A percentile compares a stretch with the other conserved stretches of the same genome.
These are phyloP conservation scores for Carex sylvatica DNA, from an alignment of 202 grass and related monocot genomes.

Conservation along the genomic window DNA sequence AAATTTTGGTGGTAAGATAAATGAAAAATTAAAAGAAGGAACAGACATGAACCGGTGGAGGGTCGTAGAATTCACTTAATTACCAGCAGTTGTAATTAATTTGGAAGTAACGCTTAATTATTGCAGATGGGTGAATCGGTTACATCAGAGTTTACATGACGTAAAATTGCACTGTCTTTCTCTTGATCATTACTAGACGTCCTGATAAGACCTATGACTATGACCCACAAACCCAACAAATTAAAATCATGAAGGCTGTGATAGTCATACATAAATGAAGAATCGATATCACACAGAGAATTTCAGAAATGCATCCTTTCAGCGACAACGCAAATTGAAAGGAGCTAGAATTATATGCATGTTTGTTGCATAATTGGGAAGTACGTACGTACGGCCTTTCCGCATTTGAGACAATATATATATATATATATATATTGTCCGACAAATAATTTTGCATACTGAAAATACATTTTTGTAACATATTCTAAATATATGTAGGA, in stretches of 20 bases:
- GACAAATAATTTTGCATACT: no score
- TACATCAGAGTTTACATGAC: conserved; percentile 1
- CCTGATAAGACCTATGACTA: neutral
- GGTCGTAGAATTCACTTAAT: neutral
- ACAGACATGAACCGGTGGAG: neutral
- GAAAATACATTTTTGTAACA: no score
- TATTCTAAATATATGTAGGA: no score
- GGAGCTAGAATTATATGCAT: neutral
- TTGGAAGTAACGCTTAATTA: conserved; percentile 1
- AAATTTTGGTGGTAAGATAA: neutral
- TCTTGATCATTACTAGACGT: neutral
- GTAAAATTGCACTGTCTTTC: neutral
- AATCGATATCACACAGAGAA: neutral
- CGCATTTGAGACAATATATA: neutral
- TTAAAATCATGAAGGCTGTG: neutral
- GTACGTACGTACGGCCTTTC: neutral
- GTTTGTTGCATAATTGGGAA: neutral
- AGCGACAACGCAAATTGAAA: neutral
- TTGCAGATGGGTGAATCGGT: neutral
- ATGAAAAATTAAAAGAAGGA: neutral
- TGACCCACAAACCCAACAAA: neutral
- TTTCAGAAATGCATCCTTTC: neutral
- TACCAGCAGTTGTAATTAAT: neutral
- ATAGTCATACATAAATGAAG: neutral
- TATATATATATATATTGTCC: no score